phyloP scores from a whole-genome alignment of 177 flowering plant genomes.

The Vitis hybrid region DNA sequence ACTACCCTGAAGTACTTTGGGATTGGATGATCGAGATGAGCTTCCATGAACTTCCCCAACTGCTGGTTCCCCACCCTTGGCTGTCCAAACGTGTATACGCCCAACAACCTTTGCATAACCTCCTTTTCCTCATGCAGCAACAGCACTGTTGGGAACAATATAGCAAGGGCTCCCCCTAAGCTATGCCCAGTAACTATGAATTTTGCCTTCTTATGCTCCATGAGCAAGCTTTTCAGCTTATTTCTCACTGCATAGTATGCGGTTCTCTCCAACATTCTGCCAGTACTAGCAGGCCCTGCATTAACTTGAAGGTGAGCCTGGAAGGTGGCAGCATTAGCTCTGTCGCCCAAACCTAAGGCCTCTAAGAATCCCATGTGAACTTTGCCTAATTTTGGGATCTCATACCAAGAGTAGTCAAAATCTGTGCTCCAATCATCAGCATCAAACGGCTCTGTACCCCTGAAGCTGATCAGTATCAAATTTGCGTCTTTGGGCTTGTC shows the following conservation, averaged over 20 bases:
- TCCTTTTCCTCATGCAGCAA: slow-evolving; percentile 60
- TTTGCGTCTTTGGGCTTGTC: slow-evolving; percentile 72
- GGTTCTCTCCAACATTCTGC: slow-evolving; percentile 32
- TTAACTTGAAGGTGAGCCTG: slow-evolving; percentile 28
- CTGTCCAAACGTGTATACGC: slow-evolving; percentile 86
- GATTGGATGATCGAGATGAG: slow-evolving; percentile 42
- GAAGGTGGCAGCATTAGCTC: slow-evolving; percentile 46
- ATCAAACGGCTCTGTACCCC: slow-evolving; percentile 92
- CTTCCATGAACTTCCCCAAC: slow-evolving; percentile 65
- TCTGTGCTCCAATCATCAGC: slow-evolving; percentile 91
- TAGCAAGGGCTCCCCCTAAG: slow-evolving; percentile 92
- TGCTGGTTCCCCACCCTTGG: slow-evolving; percentile 72
- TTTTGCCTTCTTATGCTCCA: slow-evolving; percentile 65
- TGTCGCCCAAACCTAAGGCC: slow-evolving; percentile 82
- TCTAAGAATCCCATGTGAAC: slow-evolving; percentile 88
- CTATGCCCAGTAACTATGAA: slow-evolving; percentile 91
- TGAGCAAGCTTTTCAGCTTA: slow-evolving; percentile 52
- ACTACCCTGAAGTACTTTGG: slow-evolving; percentile 74
- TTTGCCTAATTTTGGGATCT: slow-evolving; percentile 70
- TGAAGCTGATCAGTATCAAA: slow-evolving; percentile 70
- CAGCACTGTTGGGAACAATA: slow-evolving; percentile 68
- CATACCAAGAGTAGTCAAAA: slow-evolving; percentile 90
- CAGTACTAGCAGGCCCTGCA: not conserved
- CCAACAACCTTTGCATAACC: slow-evolving; percentile 54
- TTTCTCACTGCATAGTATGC: slow-evolving; percentile 67